phyloP scores from a whole-genome alignment of 2,329 filamentous ascomycete genomes.

The Fusarium cicatricum region DNA sequence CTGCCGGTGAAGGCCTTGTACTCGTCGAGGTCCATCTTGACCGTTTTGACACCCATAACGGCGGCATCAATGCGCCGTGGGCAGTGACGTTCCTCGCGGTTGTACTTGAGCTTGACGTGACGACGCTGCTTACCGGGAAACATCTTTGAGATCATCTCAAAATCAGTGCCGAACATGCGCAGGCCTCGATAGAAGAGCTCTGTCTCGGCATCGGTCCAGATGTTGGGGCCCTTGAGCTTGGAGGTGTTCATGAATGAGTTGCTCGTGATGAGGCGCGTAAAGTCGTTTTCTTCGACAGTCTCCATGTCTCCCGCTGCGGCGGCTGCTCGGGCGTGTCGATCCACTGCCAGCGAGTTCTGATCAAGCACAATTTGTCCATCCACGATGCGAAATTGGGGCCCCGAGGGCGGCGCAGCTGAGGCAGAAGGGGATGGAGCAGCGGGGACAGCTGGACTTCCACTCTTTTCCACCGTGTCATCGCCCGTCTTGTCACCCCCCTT shows the following conservation, averaged over 20 bases:
- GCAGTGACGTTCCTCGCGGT: constrained; percentile 76
- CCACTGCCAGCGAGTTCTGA: constrained; percentile 71
- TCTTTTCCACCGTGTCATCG: constrained; percentile 19
- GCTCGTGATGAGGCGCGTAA: constrained; percentile 75
- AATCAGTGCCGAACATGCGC: constrained; percentile 82
- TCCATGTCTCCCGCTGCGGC: constrained; percentile 62
- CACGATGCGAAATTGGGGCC: constrained; percentile 68
- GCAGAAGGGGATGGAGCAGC: constrained; percentile 37
- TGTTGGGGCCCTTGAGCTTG: constrained; percentile 69
- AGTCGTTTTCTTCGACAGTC: constrained; percentile 79
- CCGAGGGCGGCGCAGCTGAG: constrained; percentile 45
- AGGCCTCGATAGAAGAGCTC: constrained; percentile 80
- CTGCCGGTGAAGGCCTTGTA: constrained; percentile 63
- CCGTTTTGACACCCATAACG: constrained; percentile 67
- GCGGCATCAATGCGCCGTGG: constrained; percentile 70
- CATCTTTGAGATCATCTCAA: constrained; percentile 79
- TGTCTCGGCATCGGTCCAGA: constrained; percentile 76
- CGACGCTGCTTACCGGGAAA: constrained; percentile 76
- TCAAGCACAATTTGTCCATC: constrained; percentile 79
- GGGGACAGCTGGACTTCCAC: constrained; percentile 38
- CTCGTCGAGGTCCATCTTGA: constrained; percentile 67
- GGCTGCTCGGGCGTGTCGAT: constrained; percentile 71
- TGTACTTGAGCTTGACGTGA: constrained; percentile 84
- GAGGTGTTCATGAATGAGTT: constrained; percentile 69
- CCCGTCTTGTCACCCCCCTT: too few species aligned